phyloP scores from a whole-genome alignment of 805 yeast genomes.

The Suhomyces prunicola region DNA sequence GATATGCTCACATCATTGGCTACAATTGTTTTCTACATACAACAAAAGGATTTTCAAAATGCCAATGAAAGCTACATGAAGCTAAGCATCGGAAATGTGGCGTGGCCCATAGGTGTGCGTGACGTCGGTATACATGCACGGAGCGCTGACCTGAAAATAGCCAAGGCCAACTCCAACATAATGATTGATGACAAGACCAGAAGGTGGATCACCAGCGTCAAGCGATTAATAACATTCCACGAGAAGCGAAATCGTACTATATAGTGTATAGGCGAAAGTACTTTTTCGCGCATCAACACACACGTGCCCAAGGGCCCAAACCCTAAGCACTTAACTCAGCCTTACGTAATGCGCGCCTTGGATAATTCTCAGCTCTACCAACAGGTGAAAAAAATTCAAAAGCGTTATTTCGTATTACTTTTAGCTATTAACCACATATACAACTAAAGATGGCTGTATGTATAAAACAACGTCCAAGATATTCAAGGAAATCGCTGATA shows the following conservation, averaged over 20 bases:
- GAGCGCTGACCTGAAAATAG: conserved; percentile 56
- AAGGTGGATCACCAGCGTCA: conserved; percentile 71
- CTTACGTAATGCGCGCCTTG: not conserved
- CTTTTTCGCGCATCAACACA: not conserved
- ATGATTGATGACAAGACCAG: conserved; percentile 76
- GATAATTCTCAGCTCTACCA: not conserved
- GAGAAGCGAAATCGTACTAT: conserved; percentile 20
- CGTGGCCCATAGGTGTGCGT: conserved; percentile 89
- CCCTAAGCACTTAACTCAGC: not conserved
- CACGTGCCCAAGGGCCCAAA: conserved; percentile 1
- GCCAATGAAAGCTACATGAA: conserved; percentile 72
- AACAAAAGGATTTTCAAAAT: conserved; percentile 43
- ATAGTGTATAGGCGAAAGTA: not conserved
- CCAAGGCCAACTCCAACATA: conserved; percentile 56
- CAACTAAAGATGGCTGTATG: conserved; percentile 24
- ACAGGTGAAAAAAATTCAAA: conserved; percentile 4
- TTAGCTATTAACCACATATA: conserved; percentile 7
- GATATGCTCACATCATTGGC: conserved; percentile 53
- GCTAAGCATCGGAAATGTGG: conserved; percentile 80
- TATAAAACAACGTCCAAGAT: conserved; percentile 3
- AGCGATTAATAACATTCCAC: conserved; percentile 63
- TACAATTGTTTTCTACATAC: conserved; percentile 61
- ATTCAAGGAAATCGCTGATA: not conserved
- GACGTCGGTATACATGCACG: conserved; percentile 79
- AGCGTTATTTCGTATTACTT: not conserved